These are phyloP conservation scores for Boletellus sp. DNA, from an alignment of 768 basidiomycete genomes.

Conservation along the genomic window DNA sequence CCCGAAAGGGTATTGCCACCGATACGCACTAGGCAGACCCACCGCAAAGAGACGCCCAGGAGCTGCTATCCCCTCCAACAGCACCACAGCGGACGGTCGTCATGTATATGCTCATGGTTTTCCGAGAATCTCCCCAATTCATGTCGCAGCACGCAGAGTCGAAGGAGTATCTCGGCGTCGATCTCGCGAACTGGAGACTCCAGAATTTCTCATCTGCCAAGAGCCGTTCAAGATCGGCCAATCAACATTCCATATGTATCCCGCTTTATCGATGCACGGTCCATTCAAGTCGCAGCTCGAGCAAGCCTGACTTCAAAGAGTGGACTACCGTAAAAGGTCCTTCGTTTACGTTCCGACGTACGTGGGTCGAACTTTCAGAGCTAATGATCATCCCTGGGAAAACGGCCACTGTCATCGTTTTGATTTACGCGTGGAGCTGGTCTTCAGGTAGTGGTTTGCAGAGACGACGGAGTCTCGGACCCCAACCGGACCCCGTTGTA, in stretches of 20 bases:
- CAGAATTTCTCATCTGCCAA: slow-evolving; percentile 59
- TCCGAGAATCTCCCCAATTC: too few species aligned
- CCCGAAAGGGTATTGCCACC: slow-evolving; percentile 22
- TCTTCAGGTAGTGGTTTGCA: slow-evolving; percentile 46
- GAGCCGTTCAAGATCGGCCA: slow-evolving; percentile 3
- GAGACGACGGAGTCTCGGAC: slow-evolving; percentile 50
- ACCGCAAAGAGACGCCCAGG: slow-evolving; percentile 36
- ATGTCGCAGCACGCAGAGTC: slow-evolving; percentile 60
- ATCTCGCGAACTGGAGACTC: slow-evolving; percentile 53
- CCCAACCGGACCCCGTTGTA: slow-evolving; percentile 21
- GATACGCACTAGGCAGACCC: slow-evolving; percentile 24
- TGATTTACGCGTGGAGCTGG: slow-evolving; percentile 50
- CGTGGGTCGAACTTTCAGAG: slow-evolving; percentile 58
- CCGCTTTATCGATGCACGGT: slow-evolving; percentile 56
- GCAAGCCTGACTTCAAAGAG: slow-evolving; percentile 3
- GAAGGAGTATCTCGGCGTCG: slow-evolving; percentile 56
- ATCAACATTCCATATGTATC: slow-evolving; percentile 57
- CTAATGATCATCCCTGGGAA: slow-evolving; percentile 59
- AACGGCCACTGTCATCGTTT: slow-evolving; percentile 65
- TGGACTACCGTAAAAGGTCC: slow-evolving; percentile 61
- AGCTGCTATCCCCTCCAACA: slow-evolving; percentile 47
- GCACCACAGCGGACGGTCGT: slow-evolving; percentile 54
- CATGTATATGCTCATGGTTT: too few species aligned
- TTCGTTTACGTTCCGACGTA: slow-evolving; percentile 48
- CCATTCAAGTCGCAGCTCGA: slow-evolving; percentile 12